These are phyloP conservation scores for Fusarium albosuccineum DNA, from an alignment of 2,329 filamentous ascomycete species.

Conservation along the genomic window DNA sequence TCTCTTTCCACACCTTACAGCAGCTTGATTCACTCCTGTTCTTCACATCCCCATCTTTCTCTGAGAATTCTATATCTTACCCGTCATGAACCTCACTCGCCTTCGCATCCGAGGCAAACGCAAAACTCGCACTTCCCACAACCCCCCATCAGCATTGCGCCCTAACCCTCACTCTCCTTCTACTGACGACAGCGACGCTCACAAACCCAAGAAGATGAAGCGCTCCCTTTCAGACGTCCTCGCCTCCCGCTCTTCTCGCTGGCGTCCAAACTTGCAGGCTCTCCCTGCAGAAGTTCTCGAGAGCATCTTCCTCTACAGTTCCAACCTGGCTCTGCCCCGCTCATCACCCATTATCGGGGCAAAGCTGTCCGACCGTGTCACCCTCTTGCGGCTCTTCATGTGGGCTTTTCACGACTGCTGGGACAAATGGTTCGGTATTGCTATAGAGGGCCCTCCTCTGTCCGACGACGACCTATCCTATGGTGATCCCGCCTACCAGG, in stretches of 20 bases:
- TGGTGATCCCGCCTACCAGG: conserved; percentile 60
- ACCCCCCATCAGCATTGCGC: conserved; percentile 19
- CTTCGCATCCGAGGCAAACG: conserved; percentile 64
- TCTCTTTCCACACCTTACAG: background rate
- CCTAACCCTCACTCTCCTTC: background rate
- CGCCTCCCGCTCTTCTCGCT: conserved; percentile 43
- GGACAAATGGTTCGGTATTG: conserved; percentile 54
- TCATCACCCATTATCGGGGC: conserved; percentile 60
- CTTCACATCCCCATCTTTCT: background rate
- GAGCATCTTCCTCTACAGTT: conserved; percentile 63
- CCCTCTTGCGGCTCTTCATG: conserved; percentile 54
- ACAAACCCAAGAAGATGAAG: conserved; percentile 44
- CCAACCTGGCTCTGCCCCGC: conserved; percentile 62
- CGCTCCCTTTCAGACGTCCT: conserved; percentile 49
- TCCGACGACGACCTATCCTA: conserved; percentile 30
- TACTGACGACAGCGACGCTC: conserved; percentile 6
- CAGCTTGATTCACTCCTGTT: background rate
- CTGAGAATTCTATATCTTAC: background rate
- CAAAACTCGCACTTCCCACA: conserved; percentile 52
- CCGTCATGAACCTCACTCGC: conserved; percentile 62
- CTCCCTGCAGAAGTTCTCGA: conserved; percentile 68
- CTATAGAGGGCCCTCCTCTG: conserved; percentile 11
- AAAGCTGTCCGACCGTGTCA: conserved; percentile 59
- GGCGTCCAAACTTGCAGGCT: conserved; percentile 47
- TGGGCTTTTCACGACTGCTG: conserved; percentile 55